Percentiles rank a stretch among this genome's conserved stretches.
Conservation (phyloP, 345 rosid species). For the Kernera saxatilis region DNA sequence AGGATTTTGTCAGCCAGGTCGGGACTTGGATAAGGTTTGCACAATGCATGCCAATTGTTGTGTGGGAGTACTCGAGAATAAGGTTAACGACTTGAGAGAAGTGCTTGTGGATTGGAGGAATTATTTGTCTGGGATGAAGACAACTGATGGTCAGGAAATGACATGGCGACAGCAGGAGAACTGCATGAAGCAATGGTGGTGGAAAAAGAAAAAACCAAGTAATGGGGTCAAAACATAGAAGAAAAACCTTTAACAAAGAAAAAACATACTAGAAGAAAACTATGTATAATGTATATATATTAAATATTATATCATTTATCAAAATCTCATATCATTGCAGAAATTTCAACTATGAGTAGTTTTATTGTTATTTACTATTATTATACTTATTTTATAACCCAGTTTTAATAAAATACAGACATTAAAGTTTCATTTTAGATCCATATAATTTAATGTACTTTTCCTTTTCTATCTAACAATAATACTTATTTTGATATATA, state of each 20-base stretch:
- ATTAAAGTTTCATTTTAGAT: no score
- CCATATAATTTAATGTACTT: no score
- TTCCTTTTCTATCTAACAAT: no score
- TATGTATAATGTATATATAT: background rate
- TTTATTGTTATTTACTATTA: background rate
- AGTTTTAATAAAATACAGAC: no score
- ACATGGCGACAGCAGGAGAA: conserved; percentile 2
- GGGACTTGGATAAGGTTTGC: conserved; percentile 45
- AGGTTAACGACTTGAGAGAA: conserved; percentile 46
- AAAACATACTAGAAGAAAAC: background rate
- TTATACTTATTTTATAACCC: no score
- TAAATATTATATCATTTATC: background rate
- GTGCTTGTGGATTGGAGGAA: conserved; percentile 55
- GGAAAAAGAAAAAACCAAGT: background rate
- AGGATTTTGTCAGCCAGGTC: conserved; percentile 57
- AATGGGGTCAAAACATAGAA: no score
- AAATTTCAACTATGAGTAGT: background rate
- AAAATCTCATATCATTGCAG: background rate
- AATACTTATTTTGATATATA: no score
- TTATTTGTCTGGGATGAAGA: conserved; percentile 8
- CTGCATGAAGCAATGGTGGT: conserved; percentile 4
- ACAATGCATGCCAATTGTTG: conserved; percentile 94
- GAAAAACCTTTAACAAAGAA: background rate
- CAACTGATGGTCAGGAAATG: background rate
- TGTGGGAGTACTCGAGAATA: conserved; percentile 43